These are phyloP conservation scores for Eucalyptus cloeziana DNA, from an alignment of 345 rosid genomes.

Conservation along the genomic window DNA sequence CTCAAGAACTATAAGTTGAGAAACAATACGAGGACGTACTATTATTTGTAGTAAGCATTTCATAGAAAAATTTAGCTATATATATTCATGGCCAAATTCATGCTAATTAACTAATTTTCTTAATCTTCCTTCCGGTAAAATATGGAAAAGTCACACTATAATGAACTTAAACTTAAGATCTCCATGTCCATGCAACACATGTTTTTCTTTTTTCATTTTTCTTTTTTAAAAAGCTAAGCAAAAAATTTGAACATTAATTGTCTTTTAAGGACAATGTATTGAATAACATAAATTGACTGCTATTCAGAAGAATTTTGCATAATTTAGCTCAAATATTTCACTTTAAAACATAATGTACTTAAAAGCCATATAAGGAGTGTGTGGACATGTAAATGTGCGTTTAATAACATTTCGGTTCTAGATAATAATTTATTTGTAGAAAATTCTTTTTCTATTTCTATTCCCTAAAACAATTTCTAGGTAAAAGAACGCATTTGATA, in stretches of 20 bases:
- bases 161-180: neutral
- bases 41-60: neutral
- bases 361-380: neutral
- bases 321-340: neutral
- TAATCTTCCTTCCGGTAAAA: neutral
- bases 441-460: no score
- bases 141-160: neutral
- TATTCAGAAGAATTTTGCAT: neutral
- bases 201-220: no score
- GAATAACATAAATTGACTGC: no score
- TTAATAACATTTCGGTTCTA: accelerated
- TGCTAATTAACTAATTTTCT: neutral
- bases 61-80: neutral
- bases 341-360: neutral
- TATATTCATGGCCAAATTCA: neutral
- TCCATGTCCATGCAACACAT: neutral
- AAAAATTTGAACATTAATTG: neutral
- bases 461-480: no score
- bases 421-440: no score
- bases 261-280: no score
- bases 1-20: no score
- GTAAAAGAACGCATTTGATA: no score
- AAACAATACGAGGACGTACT: no score
- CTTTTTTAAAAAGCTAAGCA: neutral
- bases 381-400: accelerated